A percentile compares a stretch with the other conserved stretches of the same genome.
Conservation (phyloP, 2,329 filamentous ascomycete species). For the Diaporthe longicolla region DNA sequence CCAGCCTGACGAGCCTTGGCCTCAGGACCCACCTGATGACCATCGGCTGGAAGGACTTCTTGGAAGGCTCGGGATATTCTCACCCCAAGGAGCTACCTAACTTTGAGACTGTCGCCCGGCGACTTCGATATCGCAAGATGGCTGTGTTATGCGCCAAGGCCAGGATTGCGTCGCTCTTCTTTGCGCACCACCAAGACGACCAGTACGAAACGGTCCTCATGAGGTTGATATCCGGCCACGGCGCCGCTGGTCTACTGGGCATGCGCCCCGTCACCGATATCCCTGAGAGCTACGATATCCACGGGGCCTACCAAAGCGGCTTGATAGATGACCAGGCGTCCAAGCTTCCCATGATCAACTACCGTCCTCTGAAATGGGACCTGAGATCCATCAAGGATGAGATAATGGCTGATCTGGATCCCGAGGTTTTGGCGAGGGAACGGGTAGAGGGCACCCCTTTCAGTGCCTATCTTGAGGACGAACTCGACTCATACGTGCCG, state of each 20-base stretch:
- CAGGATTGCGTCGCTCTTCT: slow-evolving; percentile 73
- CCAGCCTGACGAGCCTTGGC: slow-evolving; percentile 53
- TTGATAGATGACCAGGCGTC: slow-evolving; percentile 62
- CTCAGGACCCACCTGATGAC: slow-evolving; percentile 47
- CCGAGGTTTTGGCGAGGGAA: slow-evolving; percentile 43
- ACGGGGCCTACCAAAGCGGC: slow-evolving; percentile 79
- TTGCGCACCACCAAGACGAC: slow-evolving; percentile 92
- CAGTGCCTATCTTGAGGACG: slow-evolving; percentile 43
- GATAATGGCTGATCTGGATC: slow-evolving; percentile 48
- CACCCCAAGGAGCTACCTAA: slow-evolving; percentile 65
- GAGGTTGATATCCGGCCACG: slow-evolving; percentile 78
- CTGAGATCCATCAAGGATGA: slow-evolving; percentile 46
- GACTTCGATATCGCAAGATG: slow-evolving; percentile 79
- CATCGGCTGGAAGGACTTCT: slow-evolving; percentile 65
- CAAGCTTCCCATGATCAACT: slow-evolving; percentile 55
- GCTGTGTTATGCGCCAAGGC: slow-evolving; percentile 70
- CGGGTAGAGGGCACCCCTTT: slow-evolving; percentile 29
- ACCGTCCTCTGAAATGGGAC: slow-evolving; percentile 47
- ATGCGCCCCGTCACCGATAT: slow-evolving; percentile 77
- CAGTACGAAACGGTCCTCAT: slow-evolving; percentile 91
- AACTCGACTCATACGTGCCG: slow-evolving; percentile 46
- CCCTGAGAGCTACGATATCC: slow-evolving; percentile 86
- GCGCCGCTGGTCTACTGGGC: slow-evolving; percentile 78
- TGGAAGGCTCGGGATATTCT: slow-evolving; percentile 42
- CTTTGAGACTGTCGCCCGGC: slow-evolving; percentile 84